phyloP scores from a whole-genome alignment of 2,329 filamentous ascomycete genomes.

The Stachybotrys chartarum region DNA sequence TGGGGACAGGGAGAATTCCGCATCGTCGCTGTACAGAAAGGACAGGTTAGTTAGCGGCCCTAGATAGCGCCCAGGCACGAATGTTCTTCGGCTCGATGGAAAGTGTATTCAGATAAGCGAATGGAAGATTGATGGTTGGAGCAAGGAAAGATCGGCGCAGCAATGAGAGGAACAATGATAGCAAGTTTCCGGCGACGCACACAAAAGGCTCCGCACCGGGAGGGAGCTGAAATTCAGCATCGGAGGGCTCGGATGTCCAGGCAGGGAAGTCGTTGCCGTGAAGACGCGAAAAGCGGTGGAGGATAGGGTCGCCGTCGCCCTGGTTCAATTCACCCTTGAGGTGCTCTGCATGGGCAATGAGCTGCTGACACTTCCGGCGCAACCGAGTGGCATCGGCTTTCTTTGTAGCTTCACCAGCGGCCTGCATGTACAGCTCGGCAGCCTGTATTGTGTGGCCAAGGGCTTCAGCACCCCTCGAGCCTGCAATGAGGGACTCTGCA shows the following conservation, averaged over 20 bases:
- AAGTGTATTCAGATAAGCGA: too few species aligned
- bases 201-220: slow-evolving; percentile 49
- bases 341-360: slow-evolving; percentile 65
- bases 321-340: slow-evolving; percentile 49
- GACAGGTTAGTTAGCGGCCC: background rate
- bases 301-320: slow-evolving; percentile 31
- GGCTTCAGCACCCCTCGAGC: slow-evolving; percentile 44
- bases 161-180: background rate
- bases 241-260: slow-evolving; percentile 61
- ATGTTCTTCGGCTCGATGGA: background rate
- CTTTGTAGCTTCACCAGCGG: slow-evolving; percentile 53
- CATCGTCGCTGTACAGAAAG: slow-evolving; percentile 49
- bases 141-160: background rate
- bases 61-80: background rate
- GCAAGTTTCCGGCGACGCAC: slow-evolving; percentile 37
- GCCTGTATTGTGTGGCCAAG: slow-evolving; percentile 69
- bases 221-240: slow-evolving; percentile 52
- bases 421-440: slow-evolving; percentile 76
- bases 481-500: slow-evolving; percentile 28
- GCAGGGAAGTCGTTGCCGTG: slow-evolving; percentile 80
- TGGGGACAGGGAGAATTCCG: slow-evolving; percentile 64
- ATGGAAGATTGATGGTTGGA: too few species aligned
- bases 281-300: slow-evolving; percentile 70
- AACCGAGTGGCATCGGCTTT: slow-evolving; percentile 60
- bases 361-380: slow-evolving; percentile 58